Conservation (phyloP, 441 rosid genomes). For the Euphorbia schlechtendalii region DNA sequence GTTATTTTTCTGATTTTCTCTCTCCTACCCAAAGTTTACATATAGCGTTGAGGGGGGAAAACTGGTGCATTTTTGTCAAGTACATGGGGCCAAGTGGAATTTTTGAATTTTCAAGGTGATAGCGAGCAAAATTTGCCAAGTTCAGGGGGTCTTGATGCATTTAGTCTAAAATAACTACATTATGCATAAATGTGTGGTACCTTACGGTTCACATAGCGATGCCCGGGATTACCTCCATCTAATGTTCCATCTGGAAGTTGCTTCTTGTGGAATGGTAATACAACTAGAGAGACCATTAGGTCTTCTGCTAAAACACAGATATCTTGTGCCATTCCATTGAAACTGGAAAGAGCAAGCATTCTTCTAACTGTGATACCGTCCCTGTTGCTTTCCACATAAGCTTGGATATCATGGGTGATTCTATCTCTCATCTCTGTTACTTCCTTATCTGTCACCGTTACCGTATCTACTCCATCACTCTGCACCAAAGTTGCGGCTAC, state of each 20-base stretch:
- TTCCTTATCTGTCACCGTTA: constrained; percentile 52
- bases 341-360: constrained; percentile 73
- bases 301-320: constrained; percentile 74
- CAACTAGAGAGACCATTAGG: constrained; percentile 55
- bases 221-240: constrained; percentile 63
- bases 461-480: constrained; percentile 41
- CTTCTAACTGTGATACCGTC: constrained; percentile 64
- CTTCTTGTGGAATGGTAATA: constrained; percentile 75
- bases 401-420: constrained; percentile 46
- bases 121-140: too few relatives aligned
- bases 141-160: too few relatives aligned
- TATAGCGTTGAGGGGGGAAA: too few relatives aligned
- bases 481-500: constrained; percentile 66
- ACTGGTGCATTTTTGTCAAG: too few relatives aligned
- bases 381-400: constrained; percentile 46
- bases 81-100: too few relatives aligned
- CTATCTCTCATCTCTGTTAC: constrained; percentile 72
- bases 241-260: constrained; percentile 49
- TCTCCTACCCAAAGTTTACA: too few relatives aligned
- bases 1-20: too few relatives aligned
- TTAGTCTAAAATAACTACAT: not conserved
- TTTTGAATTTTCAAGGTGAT: too few relatives aligned
- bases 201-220: constrained; percentile 87
- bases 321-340: constrained; percentile 68
- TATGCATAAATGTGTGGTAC: constrained; percentile 23